Conservation (phyloP, 129 eudicot species). For the Escallonia herrerae region DNA sequence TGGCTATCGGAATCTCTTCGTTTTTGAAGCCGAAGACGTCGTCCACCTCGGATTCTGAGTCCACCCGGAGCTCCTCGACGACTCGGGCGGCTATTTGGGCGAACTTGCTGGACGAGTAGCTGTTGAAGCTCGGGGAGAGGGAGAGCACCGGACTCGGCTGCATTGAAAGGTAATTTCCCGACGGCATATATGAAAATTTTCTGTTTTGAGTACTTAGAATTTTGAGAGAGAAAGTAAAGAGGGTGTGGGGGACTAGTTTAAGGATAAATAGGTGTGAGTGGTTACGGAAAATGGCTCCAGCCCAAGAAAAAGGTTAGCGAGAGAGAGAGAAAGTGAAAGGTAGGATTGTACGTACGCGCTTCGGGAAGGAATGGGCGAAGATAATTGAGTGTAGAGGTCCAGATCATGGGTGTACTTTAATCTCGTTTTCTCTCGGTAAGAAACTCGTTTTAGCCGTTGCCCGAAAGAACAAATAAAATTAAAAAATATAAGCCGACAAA, state of each 20-base stretch:
- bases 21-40: constrained; percentile 16
- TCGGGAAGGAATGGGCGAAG: not conserved
- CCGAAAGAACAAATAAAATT: no score
- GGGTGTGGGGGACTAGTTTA: not conserved
- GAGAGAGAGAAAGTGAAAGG: not conserved
- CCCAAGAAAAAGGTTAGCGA: not conserved
- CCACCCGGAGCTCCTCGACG: constrained; percentile 30
- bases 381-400: not conserved
- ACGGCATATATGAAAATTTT: not conserved
- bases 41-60: constrained; percentile 20
- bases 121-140: constrained; percentile 56
- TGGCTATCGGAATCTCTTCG: not conserved
- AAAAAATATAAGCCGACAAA: no score
- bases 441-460: no score
- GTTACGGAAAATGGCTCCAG: not conserved
- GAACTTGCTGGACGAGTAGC: constrained; percentile 39
- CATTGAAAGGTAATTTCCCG: constrained; percentile 22
- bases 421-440: no score
- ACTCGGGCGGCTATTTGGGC: constrained; percentile 69
- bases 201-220: no score
- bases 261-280: not conserved
- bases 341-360: not conserved
- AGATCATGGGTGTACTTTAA: no score
- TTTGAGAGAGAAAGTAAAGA: not conserved
- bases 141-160: constrained; percentile 23